These are phyloP conservation scores for Tetracladium maxilliforme DNA, from an alignment of 2,329 filamentous ascomycete species.

Conservation along the genomic window DNA sequence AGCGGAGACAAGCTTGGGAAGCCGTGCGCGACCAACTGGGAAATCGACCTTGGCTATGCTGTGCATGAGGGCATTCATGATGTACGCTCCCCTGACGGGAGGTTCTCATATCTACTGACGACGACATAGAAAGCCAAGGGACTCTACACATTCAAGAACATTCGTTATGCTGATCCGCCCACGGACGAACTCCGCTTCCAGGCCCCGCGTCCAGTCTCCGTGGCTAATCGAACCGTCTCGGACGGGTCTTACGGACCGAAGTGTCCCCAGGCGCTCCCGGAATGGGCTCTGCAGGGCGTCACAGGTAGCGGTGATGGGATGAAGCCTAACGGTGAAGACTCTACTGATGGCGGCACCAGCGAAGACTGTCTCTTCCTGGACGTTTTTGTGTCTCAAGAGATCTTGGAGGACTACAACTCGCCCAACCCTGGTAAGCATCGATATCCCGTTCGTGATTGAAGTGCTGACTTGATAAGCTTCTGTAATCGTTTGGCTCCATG, in stretches of 20 bases:
- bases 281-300: background rate
- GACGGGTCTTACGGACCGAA: slow-evolving; percentile 11
- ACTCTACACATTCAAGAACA: slow-evolving; percentile 24
- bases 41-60: slow-evolving; percentile 15
- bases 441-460: slow-evolving; percentile 4
- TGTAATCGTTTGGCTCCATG: slow-evolving; percentile 34
- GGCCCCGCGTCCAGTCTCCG: slow-evolving; percentile 17
- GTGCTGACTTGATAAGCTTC: slow-evolving; percentile 18
- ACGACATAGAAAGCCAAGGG: slow-evolving; percentile 11
- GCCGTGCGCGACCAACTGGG: too few relatives aligned
- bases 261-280: slow-evolving; percentile 19
- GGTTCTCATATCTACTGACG: background rate
- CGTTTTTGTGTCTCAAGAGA: slow-evolving; percentile 23
- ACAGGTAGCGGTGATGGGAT: slow-evolving; percentile 1
- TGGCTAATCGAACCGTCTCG: slow-evolving; percentile 15
- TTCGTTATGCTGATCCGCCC: slow-evolving; percentile 28
- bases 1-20: too few relatives aligned
- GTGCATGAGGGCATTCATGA: slow-evolving; percentile 13
- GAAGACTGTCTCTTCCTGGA: slow-evolving; percentile 34
- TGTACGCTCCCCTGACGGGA: slow-evolving; percentile 6
- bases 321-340: slow-evolving; percentile 2
- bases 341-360: slow-evolving; percentile 3
- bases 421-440: slow-evolving; percentile 1
- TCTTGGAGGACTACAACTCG: slow-evolving; percentile 12
- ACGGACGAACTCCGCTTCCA: slow-evolving; percentile 26